Evolutionary conservation across 805 yeast species (phyloP).

Genomic region (Metschnikowia koreensis): DNA sequence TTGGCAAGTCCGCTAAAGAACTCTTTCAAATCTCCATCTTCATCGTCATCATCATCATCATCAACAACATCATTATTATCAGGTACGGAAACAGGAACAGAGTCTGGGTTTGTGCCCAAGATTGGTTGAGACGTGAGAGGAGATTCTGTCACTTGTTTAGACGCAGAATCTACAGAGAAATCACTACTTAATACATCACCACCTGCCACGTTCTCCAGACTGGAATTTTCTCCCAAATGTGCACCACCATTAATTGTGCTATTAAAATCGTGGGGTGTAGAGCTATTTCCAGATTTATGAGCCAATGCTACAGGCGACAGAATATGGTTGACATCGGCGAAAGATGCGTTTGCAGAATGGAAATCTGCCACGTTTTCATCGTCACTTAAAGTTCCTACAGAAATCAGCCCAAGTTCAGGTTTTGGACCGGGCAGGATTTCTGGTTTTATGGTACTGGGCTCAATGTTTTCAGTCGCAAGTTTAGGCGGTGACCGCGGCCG

Average conservation of each 20-base stretch:
- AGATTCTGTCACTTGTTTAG: not conserved
- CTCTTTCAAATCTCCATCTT: slow-evolving; percentile 14
- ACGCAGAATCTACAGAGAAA: not conserved
- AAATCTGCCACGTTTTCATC: not conserved
- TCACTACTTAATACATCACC: no score
- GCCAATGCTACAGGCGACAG: not conserved
- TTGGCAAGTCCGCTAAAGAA: slow-evolving; percentile 17
- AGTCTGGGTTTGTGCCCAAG: no score
- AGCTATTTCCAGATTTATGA: not conserved
- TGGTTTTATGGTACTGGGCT: not conserved
- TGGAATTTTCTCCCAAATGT: no score
- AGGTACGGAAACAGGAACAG: not conserved
- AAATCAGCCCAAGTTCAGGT: not conserved
- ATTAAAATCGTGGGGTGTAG: no score
- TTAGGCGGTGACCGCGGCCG: slow-evolving; percentile 8
- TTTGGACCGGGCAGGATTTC: not conserved
- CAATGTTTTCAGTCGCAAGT: not conserved
- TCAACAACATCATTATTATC: no score
- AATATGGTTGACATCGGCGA: slow-evolving; percentile 1
- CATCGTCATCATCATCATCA: not conserved
- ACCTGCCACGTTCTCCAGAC: no score
- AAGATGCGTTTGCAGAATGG: slow-evolving; percentile 11
- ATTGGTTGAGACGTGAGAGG: no score
- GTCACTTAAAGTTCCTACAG: not conserved
- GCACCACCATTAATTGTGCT: not conserved